A percentile compares a stretch with the other conserved stretches of the same genome.
Conservation (phyloP, 345 rosid species). For the Punica granatum region DNA sequence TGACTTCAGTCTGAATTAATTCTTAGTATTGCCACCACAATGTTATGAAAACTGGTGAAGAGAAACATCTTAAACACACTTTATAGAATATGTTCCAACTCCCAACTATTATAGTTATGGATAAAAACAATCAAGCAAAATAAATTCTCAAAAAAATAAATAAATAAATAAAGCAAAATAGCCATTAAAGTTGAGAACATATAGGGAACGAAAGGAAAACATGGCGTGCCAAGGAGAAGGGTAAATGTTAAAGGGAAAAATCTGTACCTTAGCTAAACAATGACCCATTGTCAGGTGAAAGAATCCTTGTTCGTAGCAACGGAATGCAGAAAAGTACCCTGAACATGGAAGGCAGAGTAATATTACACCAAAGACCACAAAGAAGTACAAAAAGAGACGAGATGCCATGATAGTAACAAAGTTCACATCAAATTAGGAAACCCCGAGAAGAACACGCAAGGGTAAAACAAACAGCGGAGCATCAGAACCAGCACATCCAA, state of each 20-base stretch:
- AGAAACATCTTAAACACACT: neutral
- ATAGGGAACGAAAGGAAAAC: neutral
- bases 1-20: neutral
- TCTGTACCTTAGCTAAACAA: slow-evolving; percentile 5
- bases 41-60: neutral
- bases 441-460: neutral
- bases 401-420: neutral
- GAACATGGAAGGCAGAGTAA: neutral
- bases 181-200: neutral
- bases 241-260: neutral
- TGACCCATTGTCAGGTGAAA: neutral
- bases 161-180: neutral
- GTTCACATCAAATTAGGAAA: neutral
- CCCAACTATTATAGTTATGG: too few relatives aligned
- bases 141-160: too few relatives aligned
- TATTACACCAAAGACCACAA: neutral
- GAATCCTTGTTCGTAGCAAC: neutral
- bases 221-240: neutral
- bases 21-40: neutral
- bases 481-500: neutral
- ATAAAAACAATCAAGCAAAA: too few relatives aligned
- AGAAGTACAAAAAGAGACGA: neutral
- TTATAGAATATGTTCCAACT: neutral
- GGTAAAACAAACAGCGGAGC: neutral
- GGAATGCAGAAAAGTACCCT: neutral